A percentile compares a stretch with the other conserved stretches of the same genome.
phyloP scores from a whole-genome alignment of 2,329 filamentous ascomycete genomes.

The Colletotrichum godetiae region DNA sequence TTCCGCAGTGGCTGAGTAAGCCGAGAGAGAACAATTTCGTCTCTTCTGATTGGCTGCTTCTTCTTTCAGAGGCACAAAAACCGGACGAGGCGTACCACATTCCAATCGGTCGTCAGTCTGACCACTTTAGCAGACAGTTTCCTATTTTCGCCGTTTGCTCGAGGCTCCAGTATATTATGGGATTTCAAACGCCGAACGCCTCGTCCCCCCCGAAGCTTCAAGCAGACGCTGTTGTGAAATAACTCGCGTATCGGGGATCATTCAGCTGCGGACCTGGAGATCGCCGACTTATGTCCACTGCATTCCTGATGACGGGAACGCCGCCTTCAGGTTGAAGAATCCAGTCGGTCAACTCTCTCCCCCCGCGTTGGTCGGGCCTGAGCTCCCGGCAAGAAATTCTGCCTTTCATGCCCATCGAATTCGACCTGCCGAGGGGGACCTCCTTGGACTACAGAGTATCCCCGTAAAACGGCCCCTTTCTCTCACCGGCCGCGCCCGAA shows the following conservation, averaged over 20 bases:
- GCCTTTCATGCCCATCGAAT: neutral
- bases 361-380: neutral
- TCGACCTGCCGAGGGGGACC: neutral
- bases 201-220: neutral
- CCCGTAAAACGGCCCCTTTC: neutral
- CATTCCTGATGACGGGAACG: neutral
- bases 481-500: neutral
- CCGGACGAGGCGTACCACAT: conserved; percentile 6
- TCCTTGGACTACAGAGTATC: neutral
- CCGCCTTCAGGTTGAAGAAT: neutral
- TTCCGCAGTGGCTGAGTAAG: conserved; percentile 38
- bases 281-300: conserved; percentile 22
- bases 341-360: neutral
- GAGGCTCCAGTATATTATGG: neutral
- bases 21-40: neutral
- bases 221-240: neutral
- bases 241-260: conserved; percentile 4
- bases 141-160: conserved; percentile 36
- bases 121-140: conserved; percentile 20
- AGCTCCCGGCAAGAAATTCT: neutral
- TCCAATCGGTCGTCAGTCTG: conserved; percentile 12
- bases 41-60: conserved; percentile 9
- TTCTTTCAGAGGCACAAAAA: neutral
- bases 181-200: conserved; percentile 31
- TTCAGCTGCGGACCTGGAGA: neutral